Evolutionary conservation across 164 flowering plant species (phyloP).

Genomic region (Sedum album): DNA sequence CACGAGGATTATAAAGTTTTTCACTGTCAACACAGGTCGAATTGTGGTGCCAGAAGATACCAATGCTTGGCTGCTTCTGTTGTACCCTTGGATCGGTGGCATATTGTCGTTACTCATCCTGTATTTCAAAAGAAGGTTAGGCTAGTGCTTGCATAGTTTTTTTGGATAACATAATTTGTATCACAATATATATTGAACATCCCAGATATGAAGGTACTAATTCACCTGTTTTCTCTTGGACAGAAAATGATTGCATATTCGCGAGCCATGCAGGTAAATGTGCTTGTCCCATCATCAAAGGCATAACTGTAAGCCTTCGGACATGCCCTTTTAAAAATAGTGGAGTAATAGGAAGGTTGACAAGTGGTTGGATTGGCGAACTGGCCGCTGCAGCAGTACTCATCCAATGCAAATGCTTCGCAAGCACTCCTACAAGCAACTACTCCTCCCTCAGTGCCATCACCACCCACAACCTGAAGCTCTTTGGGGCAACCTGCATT

Average conservation of each 20-base stretch:
- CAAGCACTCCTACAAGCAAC: slow-evolving; percentile 54
- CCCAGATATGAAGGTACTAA: background rate
- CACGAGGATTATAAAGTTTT: background rate
- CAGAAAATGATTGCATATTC: slow-evolving; percentile 60
- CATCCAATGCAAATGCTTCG: slow-evolving; percentile 47
- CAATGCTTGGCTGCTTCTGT: background rate
- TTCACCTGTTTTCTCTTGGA: slow-evolving; percentile 20
- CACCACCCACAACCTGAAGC: slow-evolving; percentile 28
- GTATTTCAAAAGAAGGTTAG: background rate
- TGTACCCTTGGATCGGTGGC: background rate
- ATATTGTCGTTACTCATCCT: background rate
- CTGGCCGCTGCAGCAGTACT: slow-evolving; percentile 66
- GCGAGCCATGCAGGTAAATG: slow-evolving; percentile 56
- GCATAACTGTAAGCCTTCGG: slow-evolving; percentile 83
- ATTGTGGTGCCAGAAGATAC: background rate
- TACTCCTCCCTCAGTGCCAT: background rate
- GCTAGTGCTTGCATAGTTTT: background rate
- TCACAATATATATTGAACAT: too few species aligned
- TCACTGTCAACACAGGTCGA: background rate
- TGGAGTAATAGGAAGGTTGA: slow-evolving; percentile 44
- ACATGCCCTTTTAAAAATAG: slow-evolving; percentile 55
- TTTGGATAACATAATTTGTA: background rate
- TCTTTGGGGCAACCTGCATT: slow-evolving; percentile 27
- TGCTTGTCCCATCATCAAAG: slow-evolving; percentile 74
- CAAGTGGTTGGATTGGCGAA: slow-evolving; percentile 59